Conservation (phyloP, 257 asterid species). For the Solanum ossicruentum region DNA sequence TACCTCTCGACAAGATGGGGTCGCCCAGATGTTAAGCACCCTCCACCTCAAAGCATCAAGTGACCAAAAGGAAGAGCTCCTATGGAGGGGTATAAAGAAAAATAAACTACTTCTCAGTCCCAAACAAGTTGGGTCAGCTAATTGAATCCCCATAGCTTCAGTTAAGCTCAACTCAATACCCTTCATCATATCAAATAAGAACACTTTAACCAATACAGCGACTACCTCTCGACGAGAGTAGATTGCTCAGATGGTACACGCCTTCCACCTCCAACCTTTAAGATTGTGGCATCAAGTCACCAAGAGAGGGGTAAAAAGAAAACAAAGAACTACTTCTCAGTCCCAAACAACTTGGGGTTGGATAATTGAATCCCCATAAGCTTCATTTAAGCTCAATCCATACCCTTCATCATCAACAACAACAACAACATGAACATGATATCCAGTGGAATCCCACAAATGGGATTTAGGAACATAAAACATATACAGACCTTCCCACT, state of each 20-base stretch:
- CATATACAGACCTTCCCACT: fast-evolving
- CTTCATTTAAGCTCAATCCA: not conserved
- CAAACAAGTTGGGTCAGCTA: not conserved
- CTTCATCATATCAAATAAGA: not conserved
- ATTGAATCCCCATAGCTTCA: not conserved
- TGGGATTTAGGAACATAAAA: too few species aligned
- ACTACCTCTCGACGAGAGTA: not conserved
- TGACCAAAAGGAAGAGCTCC: not conserved
- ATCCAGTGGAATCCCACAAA: too few species aligned
- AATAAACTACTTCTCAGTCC: not conserved
- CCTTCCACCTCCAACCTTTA: too few species aligned
- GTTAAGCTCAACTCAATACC: not conserved
- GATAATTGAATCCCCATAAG: not conserved
- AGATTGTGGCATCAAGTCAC: too few species aligned
- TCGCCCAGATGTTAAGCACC: not conserved
- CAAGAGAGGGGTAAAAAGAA: not conserved
- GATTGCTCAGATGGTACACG: not conserved
- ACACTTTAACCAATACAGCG: not conserved
- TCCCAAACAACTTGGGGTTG: not conserved
- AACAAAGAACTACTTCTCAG: not conserved
- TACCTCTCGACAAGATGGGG: not conserved
- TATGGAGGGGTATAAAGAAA: not conserved
- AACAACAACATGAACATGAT: too few species aligned
- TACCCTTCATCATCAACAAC: not conserved
- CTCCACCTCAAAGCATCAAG: not conserved